Conservation (phyloP, 306 rosid species). For the Trichosanthes cucumerina region DNA sequence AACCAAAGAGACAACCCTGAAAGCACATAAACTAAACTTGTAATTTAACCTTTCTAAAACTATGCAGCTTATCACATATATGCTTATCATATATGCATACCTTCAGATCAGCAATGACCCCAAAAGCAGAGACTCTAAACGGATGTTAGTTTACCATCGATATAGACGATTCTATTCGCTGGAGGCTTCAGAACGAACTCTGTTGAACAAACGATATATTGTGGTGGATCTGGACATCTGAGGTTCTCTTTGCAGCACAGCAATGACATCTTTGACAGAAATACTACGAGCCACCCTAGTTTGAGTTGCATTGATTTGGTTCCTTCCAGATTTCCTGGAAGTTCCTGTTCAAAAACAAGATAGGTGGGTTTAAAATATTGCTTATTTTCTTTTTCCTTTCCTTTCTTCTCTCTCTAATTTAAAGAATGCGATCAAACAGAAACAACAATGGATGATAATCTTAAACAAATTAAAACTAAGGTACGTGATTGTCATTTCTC, state of each 20-base stretch:
- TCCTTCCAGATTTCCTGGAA: constrained; percentile 46
- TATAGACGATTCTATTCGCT: constrained; percentile 21
- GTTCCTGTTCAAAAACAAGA: constrained; percentile 30
- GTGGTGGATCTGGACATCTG: constrained; percentile 72
- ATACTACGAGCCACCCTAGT: constrained; percentile 48
- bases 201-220: constrained; percentile 54
- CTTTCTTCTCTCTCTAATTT: not conserved
- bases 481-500: too few species aligned
- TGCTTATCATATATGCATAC: not conserved
- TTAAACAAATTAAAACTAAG: not conserved
- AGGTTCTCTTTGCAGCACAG: constrained; percentile 85
- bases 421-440: not conserved
- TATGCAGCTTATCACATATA: not conserved
- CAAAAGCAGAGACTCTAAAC: too few species aligned
- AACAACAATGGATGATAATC: not conserved
- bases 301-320: constrained; percentile 35
- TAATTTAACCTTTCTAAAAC: not conserved
- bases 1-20: too few species aligned
- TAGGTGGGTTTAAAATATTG: not conserved
- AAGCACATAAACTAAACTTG: too few species aligned
- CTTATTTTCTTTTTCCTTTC: not conserved
- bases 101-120: too few species aligned
- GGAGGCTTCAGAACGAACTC: constrained; percentile 30
- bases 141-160: not conserved
- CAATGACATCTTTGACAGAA: constrained; percentile 71